phyloP scores from a whole-genome alignment of 441 rosid species.

The Kokia cookei region DNA sequence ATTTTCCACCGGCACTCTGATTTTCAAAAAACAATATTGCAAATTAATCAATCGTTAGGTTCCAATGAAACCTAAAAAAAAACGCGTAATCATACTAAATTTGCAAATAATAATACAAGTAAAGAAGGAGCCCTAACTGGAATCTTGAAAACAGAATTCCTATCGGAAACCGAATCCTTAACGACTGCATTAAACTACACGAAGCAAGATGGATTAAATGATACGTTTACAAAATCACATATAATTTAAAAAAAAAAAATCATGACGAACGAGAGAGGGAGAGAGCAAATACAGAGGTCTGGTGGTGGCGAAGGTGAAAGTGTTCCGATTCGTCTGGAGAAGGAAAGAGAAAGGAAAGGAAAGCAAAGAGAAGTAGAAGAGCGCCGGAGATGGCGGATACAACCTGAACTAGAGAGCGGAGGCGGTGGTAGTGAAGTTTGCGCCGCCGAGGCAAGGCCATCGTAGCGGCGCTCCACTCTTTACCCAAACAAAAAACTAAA shows the following conservation, averaged over 20 bases:
- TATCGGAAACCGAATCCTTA: slow-evolving; percentile 14
- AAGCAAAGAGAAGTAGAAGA: slow-evolving; percentile 49
- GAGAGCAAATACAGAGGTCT: slow-evolving; percentile 23
- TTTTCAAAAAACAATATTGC: slow-evolving; percentile 10
- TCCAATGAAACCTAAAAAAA: background rate
- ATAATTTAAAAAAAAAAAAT: background rate
- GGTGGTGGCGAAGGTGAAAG: slow-evolving; percentile 15
- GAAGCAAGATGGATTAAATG: background rate
- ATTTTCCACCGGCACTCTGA: slow-evolving; percentile 57
- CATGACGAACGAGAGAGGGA: background rate
- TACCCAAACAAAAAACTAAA: background rate
- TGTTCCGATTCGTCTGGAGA: slow-evolving; percentile 45
- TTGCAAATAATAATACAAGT: background rate
- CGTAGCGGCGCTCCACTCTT: background rate
- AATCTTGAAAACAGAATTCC: slow-evolving; percentile 34
- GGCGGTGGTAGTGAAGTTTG: slow-evolving; percentile 29
- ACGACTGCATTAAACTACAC: slow-evolving; percentile 18
- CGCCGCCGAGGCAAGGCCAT: slow-evolving; percentile 71
- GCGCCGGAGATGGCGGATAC: slow-evolving; percentile 44
- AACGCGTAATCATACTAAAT: background rate
- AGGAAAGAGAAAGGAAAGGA: slow-evolving; percentile 55
- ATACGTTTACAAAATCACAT: background rate
- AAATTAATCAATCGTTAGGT: background rate
- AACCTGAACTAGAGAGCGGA: slow-evolving; percentile 38
- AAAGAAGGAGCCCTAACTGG: slow-evolving; percentile 47